These are phyloP conservation scores for Russula virescens DNA, from an alignment of 768 basidiomycete genomes.

Conservation along the genomic window DNA sequence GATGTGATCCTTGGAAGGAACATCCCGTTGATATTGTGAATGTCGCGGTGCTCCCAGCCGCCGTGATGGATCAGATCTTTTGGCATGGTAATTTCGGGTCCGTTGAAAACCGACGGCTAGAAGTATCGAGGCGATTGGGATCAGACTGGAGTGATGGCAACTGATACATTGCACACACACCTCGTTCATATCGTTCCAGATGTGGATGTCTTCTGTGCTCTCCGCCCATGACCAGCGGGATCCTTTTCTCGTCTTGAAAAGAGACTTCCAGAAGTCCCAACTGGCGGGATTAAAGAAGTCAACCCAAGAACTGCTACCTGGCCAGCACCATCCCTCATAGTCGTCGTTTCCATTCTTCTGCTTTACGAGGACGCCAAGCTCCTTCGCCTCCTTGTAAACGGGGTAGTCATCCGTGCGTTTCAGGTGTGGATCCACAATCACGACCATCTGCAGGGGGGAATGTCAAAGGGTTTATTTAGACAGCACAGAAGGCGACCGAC, in stretches of 20 bases:
- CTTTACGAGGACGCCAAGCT: constrained; percentile 79
- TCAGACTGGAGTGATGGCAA: background rate
- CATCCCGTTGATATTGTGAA: constrained; percentile 98
- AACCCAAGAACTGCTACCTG: constrained; percentile 92
- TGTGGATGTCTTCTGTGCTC: constrained; percentile 78
- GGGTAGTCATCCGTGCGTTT: constrained; percentile 79
- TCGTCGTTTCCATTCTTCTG: constrained; percentile 72
- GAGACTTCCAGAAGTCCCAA: constrained; percentile 86
- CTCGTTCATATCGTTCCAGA: constrained; percentile 99
- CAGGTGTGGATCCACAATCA: constrained; percentile 94
- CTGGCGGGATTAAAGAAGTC: constrained; percentile 91
- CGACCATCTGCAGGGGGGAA: constrained; percentile 72
- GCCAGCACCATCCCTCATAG: constrained; percentile 99
- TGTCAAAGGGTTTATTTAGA: constrained; percentile 13
- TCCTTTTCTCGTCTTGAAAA: constrained; percentile 61
- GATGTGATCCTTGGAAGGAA: constrained; percentile 79
- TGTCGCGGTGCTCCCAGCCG: constrained; percentile 96
- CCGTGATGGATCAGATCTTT: constrained; percentile 78
- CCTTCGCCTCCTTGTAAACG: constrained; percentile 78
- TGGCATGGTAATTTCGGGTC: constrained; percentile 87
- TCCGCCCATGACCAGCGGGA: constrained; percentile 70
- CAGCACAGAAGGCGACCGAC: constrained; percentile 35
- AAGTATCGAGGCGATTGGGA: constrained; percentile 21
- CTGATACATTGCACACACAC: constrained; percentile 35
- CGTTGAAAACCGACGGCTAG: constrained; percentile 98